Percentiles rank a stretch among this genome's conserved stretches.
These are phyloP conservation scores for Epichloe sylvatica DNA, from an alignment of 2,329 filamentous ascomycete genomes.

Conservation along the genomic window DNA sequence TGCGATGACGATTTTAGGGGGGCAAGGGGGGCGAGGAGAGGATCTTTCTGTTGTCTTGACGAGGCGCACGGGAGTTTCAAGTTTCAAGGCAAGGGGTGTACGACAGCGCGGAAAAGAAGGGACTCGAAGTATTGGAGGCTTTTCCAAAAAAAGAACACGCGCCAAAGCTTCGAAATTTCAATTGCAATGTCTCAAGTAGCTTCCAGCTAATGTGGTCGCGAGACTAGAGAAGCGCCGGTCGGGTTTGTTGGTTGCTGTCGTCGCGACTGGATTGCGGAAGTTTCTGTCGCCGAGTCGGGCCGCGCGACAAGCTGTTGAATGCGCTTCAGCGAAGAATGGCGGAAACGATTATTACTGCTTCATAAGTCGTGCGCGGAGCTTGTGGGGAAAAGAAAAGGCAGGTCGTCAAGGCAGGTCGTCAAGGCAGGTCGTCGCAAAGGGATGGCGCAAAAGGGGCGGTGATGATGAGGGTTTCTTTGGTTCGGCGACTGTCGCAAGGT, in stretches of 20 bases:
- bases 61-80: slow-evolving; percentile 8
- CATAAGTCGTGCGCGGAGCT: not conserved
- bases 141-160: not conserved
- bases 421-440: not conserved
- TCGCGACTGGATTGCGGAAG: slow-evolving; percentile 5
- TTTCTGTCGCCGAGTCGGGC: slow-evolving; percentile 3
- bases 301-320: slow-evolving; percentile 3
- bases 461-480: not conserved
- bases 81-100: slow-evolving; percentile 6
- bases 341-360: not conserved
- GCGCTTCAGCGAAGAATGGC: slow-evolving; percentile 1
- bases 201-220: not conserved
- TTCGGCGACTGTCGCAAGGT: not conserved
- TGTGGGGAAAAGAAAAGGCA: not conserved
- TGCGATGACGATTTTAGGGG: slow-evolving; percentile 1
- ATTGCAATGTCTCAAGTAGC: not conserved
- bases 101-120: not conserved
- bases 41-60: not conserved
- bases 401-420: not conserved
- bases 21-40: not conserved
- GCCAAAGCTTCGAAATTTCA: not conserved
- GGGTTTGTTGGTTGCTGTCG: slow-evolving; percentile 2
- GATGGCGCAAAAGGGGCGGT: not conserved
- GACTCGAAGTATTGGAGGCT: not conserved
- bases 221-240: not conserved